Evolutionary conservation across 228 moss, liverwort and hornwort genomes (phyloP).

Genomic region (Sphagnum fallax): DNA sequence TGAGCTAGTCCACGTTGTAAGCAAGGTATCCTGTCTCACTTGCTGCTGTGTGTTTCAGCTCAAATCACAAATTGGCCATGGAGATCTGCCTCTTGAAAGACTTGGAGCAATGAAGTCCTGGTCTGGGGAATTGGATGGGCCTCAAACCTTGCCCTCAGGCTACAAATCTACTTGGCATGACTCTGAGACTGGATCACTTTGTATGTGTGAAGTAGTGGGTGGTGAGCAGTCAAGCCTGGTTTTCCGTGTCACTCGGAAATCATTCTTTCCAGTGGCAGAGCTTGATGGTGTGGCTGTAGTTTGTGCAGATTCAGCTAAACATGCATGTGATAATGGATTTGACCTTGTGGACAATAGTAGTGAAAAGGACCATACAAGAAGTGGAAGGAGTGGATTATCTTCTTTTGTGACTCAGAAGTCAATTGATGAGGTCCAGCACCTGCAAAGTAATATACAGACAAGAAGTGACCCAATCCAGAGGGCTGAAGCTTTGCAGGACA

Average conservation of each 20-base stretch:
- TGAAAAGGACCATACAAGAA: no score
- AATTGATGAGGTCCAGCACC: no score
- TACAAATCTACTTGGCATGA: conserved; percentile 91
- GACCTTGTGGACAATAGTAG: conserved; percentile 7
- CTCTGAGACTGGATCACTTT: conserved; percentile 73
- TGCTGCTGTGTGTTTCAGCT: conserved; percentile 21
- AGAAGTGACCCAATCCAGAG: no score
- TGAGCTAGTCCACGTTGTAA: no score
- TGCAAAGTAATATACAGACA: no score
- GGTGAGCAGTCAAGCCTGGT: conserved; percentile 54
- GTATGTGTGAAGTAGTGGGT: conserved; percentile 78
- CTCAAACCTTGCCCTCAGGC: conserved; percentile 70
- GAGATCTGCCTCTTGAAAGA: conserved; percentile 70
- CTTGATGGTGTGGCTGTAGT: conserved; percentile 11
- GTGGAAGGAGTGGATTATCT: no score
- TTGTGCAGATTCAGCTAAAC: conserved; percentile 17
- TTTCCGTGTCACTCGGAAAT: conserved; percentile 78
- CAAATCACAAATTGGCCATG: conserved; percentile 64
- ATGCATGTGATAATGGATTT: conserved; percentile 2
- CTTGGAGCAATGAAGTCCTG: conserved; percentile 58
- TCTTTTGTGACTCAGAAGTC: no score
- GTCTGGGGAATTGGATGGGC: conserved; percentile 46
- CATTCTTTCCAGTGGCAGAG: conserved; percentile 42
- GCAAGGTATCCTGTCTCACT: no score
- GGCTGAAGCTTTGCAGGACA: neutral